Conservation (phyloP, 139 green algal species). For the Edaphochlamys debaryana region DNA sequence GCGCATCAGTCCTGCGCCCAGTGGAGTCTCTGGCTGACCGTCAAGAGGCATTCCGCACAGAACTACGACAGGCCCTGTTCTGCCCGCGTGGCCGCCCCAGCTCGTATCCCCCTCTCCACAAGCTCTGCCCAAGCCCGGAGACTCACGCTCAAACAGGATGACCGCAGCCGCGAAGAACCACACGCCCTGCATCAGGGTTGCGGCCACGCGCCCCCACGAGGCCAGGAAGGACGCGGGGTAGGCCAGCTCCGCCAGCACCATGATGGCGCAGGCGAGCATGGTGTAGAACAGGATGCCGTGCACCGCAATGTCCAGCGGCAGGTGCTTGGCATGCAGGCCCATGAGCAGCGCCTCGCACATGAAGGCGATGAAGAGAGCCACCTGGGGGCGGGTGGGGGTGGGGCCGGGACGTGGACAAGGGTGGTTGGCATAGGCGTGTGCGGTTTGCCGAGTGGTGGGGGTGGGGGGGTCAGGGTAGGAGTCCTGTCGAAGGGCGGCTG, state of each 20-base stretch:
- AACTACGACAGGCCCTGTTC: background rate
- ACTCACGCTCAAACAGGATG: conserved; percentile 26
- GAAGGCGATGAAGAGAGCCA: conserved; percentile 67
- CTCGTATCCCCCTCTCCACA: background rate
- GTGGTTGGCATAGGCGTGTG: no score
- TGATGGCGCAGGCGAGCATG: conserved; percentile 23
- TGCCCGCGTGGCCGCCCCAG: background rate
- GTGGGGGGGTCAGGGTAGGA: no score
- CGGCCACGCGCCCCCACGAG: background rate
- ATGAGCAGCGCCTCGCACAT: conserved; percentile 71
- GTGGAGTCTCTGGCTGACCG: background rate
- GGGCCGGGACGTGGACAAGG: background rate
- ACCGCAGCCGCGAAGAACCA: conserved; percentile 31
- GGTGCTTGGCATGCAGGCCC: conserved; percentile 77
- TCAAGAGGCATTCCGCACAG: background rate
- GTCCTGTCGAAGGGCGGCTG: no score
- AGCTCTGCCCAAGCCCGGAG: background rate
- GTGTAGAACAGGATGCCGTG: conserved; percentile 67
- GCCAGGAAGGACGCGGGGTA: conserved; percentile 17
- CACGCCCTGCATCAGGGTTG: background rate
- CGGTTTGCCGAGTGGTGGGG: no score
- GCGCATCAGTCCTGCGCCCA: background rate
- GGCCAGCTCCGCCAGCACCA: conserved; percentile 18
- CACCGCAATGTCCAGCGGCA: conserved; percentile 59
- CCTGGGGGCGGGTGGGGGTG: conserved; percentile 43